These are phyloP conservation scores for Neoconidiobolus thromboides DNA, from an alignment of 371 early-diverging fungal genomes.

Conservation along the genomic window DNA sequence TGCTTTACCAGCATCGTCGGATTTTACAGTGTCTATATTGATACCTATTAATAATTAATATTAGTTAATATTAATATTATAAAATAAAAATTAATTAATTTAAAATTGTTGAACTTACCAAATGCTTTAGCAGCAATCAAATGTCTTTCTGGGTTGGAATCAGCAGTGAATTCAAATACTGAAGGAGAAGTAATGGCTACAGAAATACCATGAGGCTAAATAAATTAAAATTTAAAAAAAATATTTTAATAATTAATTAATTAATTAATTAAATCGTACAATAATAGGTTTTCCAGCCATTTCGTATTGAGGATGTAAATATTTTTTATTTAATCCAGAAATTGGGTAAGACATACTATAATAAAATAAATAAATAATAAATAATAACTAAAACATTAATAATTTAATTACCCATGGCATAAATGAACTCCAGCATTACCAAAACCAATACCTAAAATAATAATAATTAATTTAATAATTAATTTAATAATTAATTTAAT, in stretches of 20 bases:
- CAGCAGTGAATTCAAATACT: constrained; percentile 68
- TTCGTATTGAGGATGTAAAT: constrained; percentile 9
- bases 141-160: constrained; percentile 67
- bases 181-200: constrained; percentile 79
- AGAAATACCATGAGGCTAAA: constrained; percentile 49
- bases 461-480: no score
- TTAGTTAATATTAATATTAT: constrained; percentile 13
- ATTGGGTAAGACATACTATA: constrained; percentile 44
- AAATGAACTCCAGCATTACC: constrained; percentile 80
- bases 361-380: constrained; percentile 11
- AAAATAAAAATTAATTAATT: no score
- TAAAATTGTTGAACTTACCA: constrained; percentile 22
- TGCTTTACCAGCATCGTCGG: constrained; percentile 38
- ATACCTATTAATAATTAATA: background rate
- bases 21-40: background rate
- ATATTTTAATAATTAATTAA: constrained; percentile 2
- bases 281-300: no score
- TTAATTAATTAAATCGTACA: background rate
- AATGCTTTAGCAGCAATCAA: constrained; percentile 63
- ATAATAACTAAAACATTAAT: background rate
- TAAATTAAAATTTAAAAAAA: background rate
- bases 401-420: constrained; percentile 10
- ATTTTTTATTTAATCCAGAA: constrained; percentile 60
- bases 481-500: no score
- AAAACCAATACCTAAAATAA: constrained; percentile 46